phyloP scores from a whole-genome alignment of 2,329 filamentous ascomycete genomes.

The Paraphoma sp. region DNA sequence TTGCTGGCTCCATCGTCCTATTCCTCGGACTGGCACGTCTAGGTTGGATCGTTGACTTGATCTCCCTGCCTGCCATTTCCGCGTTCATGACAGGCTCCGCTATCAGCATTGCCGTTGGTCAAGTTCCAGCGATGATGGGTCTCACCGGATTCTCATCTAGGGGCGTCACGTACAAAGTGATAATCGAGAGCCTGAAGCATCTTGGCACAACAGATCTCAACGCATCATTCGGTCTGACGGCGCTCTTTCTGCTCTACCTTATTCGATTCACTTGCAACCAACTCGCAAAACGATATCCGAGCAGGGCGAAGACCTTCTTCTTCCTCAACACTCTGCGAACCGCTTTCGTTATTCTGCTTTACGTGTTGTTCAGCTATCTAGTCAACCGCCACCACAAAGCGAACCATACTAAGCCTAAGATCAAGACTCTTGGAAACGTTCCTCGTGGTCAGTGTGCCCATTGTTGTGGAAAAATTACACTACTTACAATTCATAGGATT shows the following conservation, averaged over 20 bases:
- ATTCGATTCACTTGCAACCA: conserved; percentile 67
- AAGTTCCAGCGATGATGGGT: conserved; percentile 83
- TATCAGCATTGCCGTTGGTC: conserved; percentile 84
- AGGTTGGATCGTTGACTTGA: conserved; percentile 94
- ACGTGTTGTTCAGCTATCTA: conserved; percentile 88
- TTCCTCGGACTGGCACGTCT: conserved; percentile 79
- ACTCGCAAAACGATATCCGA: conserved; percentile 72
- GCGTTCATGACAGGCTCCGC: conserved; percentile 99
- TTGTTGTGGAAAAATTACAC: neutral
- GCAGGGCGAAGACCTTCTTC: conserved; percentile 77
- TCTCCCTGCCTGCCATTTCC: conserved; percentile 87
- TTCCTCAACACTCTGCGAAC: conserved; percentile 91
- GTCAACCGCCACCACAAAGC: conserved; percentile 67
- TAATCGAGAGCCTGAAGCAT: conserved; percentile 81
- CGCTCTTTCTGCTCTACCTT: conserved; percentile 77
- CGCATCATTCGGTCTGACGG: conserved; percentile 85
- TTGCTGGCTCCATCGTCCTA: conserved; percentile 80
- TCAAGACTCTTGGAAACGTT: conserved; percentile 76
- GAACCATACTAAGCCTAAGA: conserved; percentile 62
- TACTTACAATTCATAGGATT: conserved; percentile 58
- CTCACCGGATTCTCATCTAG: conserved; percentile 76
- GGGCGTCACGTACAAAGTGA: conserved; percentile 79
- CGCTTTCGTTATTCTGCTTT: conserved; percentile 88
- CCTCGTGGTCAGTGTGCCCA: conserved; percentile 67
- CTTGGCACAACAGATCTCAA: conserved; percentile 70